Evolutionary conservation across 257 asterid species (phyloP).

Genomic region (Fraxinus cuspidata): DNA sequence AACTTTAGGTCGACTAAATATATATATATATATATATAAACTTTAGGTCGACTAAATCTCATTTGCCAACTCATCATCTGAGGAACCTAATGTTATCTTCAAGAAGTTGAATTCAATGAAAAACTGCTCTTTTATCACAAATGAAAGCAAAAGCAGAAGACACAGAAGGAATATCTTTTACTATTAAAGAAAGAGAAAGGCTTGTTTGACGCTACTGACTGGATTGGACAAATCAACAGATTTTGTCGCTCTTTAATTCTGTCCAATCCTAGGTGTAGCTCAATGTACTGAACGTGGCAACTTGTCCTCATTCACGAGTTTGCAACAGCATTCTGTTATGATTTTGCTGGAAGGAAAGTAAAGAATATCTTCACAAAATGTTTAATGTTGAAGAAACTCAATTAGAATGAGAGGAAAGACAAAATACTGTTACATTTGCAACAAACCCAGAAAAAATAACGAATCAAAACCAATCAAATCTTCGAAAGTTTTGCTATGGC

Average conservation of each 20-base stretch:
- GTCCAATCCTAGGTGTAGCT: not conserved
- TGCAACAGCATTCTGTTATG: not conserved
- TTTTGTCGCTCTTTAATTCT: not conserved
- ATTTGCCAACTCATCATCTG: not conserved
- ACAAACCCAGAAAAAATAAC: conserved; percentile 26
- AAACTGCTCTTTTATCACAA: not conserved
- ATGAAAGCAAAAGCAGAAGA: not conserved
- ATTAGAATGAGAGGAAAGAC: not conserved
- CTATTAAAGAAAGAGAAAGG: not conserved
- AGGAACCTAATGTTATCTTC: not conserved
- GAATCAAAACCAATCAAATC: conserved; percentile 24
- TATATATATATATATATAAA: not conserved
- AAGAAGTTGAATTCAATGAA: not conserved
- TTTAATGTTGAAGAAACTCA: not conserved
- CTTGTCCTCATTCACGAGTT: not conserved
- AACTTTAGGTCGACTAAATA: not conserved
- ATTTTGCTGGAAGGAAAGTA: not conserved
- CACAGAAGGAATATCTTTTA: not conserved
- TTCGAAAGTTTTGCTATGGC: conserved; percentile 6
- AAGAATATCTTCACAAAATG: not conserved
- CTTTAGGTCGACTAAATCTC: not conserved
- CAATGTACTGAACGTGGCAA: not conserved
- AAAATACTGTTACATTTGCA: conserved; percentile 22
- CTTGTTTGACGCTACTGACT: not conserved
- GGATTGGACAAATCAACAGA: not conserved